Percentiles rank a stretch among this genome's conserved stretches.
phyloP scores from a whole-genome alignment of 345 rosid genomes.

The Pugionium cornutum region DNA sequence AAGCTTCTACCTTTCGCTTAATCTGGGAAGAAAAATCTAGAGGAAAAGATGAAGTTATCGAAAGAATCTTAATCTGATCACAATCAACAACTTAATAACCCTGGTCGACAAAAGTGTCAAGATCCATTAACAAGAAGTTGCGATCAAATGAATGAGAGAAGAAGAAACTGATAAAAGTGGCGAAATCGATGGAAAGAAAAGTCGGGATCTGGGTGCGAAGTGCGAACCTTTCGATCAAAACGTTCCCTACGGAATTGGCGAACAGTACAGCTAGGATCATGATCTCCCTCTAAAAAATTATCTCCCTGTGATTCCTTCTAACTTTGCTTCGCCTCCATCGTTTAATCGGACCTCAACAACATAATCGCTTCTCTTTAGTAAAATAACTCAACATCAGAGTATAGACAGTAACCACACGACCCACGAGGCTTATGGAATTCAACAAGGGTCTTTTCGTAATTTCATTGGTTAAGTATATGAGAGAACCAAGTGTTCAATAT shows the following conservation, averaged over 20 bases:
- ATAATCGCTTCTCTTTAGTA: no score
- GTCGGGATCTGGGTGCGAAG: slow-evolving; percentile 28
- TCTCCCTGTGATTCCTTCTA: slow-evolving; percentile 2
- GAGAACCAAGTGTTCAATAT: no score
- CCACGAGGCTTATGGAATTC: no score
- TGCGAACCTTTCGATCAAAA: slow-evolving; percentile 61
- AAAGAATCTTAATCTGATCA: not conserved
- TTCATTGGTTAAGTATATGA: no score
- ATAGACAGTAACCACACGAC: no score
- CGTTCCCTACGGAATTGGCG: slow-evolving; percentile 69
- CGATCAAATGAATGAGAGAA: not conserved
- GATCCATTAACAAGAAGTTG: slow-evolving; percentile 16
- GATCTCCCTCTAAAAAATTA: not conserved
- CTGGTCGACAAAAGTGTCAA: not conserved
- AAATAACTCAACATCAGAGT: no score
- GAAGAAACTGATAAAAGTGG: not conserved
- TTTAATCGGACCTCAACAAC: no score
- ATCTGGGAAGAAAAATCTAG: not conserved
- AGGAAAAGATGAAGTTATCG: not conserved
- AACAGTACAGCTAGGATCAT: slow-evolving; percentile 74
- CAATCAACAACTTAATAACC: not conserved
- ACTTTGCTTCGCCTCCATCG: not conserved
- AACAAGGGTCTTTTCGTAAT: no score
- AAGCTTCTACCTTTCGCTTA: slow-evolving; percentile 6
- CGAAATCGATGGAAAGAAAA: not conserved